These are phyloP conservation scores for Solanum pinnatisectum DNA, from an alignment of 257 asterid species.

Conservation along the genomic window DNA sequence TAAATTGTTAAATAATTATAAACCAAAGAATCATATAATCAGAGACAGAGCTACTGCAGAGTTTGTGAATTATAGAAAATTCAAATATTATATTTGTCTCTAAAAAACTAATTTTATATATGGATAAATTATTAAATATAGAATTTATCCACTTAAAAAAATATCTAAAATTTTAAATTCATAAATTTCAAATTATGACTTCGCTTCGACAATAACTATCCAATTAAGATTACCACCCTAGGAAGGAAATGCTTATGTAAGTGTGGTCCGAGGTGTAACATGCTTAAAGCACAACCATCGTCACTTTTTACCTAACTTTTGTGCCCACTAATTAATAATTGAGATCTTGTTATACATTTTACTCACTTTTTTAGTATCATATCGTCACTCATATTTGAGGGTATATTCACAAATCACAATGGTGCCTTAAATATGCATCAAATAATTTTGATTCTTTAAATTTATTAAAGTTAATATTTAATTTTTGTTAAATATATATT, in stretches of 20 bases:
- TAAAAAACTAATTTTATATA: no score
- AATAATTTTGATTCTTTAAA: not conserved
- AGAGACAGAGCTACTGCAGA: not conserved
- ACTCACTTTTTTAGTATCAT: not conserved
- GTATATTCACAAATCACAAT: not conserved
- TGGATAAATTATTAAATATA: no score
- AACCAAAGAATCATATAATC: not conserved
- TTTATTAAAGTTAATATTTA: not conserved
- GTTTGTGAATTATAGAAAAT: no score
- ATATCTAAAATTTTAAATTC: no score
- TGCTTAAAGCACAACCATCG: not conserved
- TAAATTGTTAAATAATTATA: no score
- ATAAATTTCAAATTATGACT: not conserved
- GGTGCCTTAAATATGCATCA: not conserved
- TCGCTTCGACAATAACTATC: accelerated
- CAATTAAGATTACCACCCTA: not conserved
- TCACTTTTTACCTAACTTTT: not conserved
- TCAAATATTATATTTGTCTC: no score
- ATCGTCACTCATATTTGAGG: not conserved
- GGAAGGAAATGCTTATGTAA: not conserved
- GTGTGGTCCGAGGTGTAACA: not conserved
- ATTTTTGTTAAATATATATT: not conserved
- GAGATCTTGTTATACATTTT: not conserved
- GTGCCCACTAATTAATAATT: not conserved
- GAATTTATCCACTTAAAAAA: no score